These are phyloP conservation scores for Blattamonas nauphoetae DNA, from an alignment of 78 protist genomes.

Conservation along the genomic window DNA sequence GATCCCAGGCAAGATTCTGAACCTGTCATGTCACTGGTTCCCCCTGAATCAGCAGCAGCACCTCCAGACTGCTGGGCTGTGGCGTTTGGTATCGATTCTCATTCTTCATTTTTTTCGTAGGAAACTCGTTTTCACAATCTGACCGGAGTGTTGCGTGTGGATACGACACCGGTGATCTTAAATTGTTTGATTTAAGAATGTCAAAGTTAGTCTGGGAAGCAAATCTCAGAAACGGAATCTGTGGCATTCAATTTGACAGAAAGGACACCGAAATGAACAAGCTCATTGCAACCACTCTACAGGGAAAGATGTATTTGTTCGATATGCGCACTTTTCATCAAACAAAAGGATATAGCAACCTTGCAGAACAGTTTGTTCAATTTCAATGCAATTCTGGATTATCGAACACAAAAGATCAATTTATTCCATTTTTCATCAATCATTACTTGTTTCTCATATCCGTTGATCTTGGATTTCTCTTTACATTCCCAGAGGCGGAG, in stretches of 20 bases:
- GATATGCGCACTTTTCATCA: slow-evolving; percentile 43
- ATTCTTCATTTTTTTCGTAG: not conserved
- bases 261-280: slow-evolving; percentile 51
- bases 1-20: slow-evolving; percentile 45
- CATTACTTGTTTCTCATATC: not conserved
- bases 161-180: slow-evolving; percentile 72
- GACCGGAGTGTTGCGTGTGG: slow-evolving; percentile 52
- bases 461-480: not conserved
- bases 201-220: slow-evolving; percentile 12
- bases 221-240: slow-evolving; percentile 22
- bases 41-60: not conserved
- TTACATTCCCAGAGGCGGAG: not conserved
- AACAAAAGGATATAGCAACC: slow-evolving; percentile 32
- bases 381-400: not conserved
- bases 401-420: not conserved
- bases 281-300: slow-evolving; percentile 39
- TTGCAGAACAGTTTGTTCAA: not conserved
- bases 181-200: slow-evolving; percentile 48
- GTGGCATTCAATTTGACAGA: slow-evolving; percentile 53
- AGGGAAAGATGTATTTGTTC: slow-evolving; percentile 19
- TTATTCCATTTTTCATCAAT: not conserved
- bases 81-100: slow-evolving; percentile 41
- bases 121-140: not conserved
- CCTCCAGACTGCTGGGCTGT: slow-evolving; percentile 62
- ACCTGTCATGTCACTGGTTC: slow-evolving; percentile 43